Base-by-base conservation (phyloP, 495 filamentous ascomycete genomes). In the Neurospora sp. region DNA sequence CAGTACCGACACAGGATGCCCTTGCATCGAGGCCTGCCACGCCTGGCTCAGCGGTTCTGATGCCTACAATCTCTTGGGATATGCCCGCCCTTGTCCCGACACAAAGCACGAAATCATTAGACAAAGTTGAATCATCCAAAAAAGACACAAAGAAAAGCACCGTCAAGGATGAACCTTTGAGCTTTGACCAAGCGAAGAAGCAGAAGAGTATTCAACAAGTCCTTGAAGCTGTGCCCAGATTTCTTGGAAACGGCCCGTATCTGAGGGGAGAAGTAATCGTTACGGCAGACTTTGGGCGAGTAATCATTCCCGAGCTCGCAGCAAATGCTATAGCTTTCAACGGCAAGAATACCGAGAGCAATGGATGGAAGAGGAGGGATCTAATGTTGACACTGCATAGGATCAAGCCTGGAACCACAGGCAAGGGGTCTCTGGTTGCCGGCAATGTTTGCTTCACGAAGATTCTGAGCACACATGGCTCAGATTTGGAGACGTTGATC, bases 221-320 rank as follows among this genome's bases (percentile, higher is more conserved):
- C 27, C 18, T 38, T 22, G 61, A 59, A 18, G 69, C 74, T 9
- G 71, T 77, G 31, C 20, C 40, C 31, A 74, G 48, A 16, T 65
- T 78, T 12, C 45, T 77, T 1, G 35, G 4, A 16, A 35, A 70
- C 20, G 69, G 74, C 37, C 70, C 78, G 73, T 76, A 72, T 68
- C 40, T 59, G 14, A 71, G 74, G 59, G 85, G 85, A 37, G 76
- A 76, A 22, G 35, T 87, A 35, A 42, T 69, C 9, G 68, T 86
- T 14, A 79, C 78, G 38, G 82, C 79, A 16, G 81, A 86, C 20
- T 76, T 87, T 40, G 85, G 85, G 1, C 83, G 85, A 9, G 74
- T 82, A 31, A 76, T 83, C 16, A 69, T 86, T 8, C 69, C 73
- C 3, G 75, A 72, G 1, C 70, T 82, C 7, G 45, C 73, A 9